These are phyloP conservation scores for Coriaria nepalensis DNA, from an alignment of 306 rosid species.

Conservation along the genomic window DNA sequence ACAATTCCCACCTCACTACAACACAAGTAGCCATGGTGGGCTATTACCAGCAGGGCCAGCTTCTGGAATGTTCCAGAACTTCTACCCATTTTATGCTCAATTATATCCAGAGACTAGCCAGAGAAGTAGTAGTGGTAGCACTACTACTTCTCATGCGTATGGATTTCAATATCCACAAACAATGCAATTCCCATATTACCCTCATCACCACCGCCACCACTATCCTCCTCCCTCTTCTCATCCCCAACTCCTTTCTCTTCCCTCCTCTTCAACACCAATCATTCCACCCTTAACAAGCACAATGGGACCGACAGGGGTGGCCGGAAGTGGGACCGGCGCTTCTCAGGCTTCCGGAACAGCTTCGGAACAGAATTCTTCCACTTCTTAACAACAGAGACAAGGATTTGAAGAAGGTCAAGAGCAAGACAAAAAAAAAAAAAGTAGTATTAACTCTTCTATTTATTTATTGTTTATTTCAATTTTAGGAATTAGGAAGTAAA, in stretches of 20 bases:
- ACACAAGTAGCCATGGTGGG: slow-evolving; percentile 21
- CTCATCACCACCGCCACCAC: slow-evolving; percentile 56
- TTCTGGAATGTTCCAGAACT: slow-evolving; percentile 39
- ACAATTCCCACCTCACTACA: slow-evolving; percentile 55
- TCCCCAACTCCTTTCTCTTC: slow-evolving; percentile 45
- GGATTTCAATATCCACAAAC: slow-evolving; percentile 64
- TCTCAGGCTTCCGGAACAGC: slow-evolving; percentile 37
- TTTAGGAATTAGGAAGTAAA: slow-evolving; percentile 23
- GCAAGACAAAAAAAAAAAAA: slow-evolving; percentile 12
- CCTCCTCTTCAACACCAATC: slow-evolving; percentile 46
- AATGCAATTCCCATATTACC: slow-evolving; percentile 50
- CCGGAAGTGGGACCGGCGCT: slow-evolving; percentile 13
- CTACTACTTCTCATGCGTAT: slow-evolving; percentile 23
- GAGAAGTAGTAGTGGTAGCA: neutral
- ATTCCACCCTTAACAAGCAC: slow-evolving; percentile 32
- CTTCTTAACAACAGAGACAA: slow-evolving; percentile 33
- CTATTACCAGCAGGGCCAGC: slow-evolving; percentile 28
- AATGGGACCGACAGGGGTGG: slow-evolving; percentile 16
- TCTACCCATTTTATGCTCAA: slow-evolving; percentile 67
- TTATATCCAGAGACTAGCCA: slow-evolving; percentile 42
- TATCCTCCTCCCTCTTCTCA: slow-evolving; percentile 52
- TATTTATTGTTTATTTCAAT: slow-evolving; percentile 22
- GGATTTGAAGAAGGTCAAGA: slow-evolving; percentile 7
- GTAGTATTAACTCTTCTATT: slow-evolving; percentile 14
- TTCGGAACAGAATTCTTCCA: slow-evolving; percentile 41